phyloP scores from a whole-genome alignment of 179 eudicot genomes.

The Pouteria campechiana region DNA sequence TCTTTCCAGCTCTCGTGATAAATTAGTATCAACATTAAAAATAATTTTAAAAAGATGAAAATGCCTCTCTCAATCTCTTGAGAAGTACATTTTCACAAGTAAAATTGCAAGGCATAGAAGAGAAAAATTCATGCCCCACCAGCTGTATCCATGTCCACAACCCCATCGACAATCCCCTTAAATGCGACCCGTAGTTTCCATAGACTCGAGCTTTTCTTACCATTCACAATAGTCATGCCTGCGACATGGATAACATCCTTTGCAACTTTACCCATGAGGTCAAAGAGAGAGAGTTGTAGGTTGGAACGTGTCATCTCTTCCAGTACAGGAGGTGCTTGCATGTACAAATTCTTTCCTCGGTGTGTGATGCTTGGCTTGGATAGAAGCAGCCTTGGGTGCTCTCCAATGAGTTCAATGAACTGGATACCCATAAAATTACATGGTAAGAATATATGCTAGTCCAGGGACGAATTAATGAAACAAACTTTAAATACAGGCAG shows the following conservation, averaged over 20 bases:
- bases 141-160: slow-evolving; percentile 75
- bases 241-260: slow-evolving; percentile 58
- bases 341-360: slow-evolving; percentile 75
- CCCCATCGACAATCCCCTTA: slow-evolving; percentile 59
- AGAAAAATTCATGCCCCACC: slow-evolving; percentile 42
- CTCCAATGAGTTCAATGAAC: slow-evolving; percentile 75
- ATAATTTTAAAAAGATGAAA: no score
- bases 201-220: slow-evolving; percentile 44
- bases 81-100: no score
- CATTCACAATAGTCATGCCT: slow-evolving; percentile 42
- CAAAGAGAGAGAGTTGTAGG: slow-evolving; percentile 53
- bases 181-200: slow-evolving; percentile 68
- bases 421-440: no score
- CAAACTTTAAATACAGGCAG: not conserved
- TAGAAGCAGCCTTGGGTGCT: slow-evolving; percentile 60
- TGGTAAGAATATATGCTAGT: no score
- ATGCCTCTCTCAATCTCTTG: no score
- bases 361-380: slow-evolving; percentile 64
- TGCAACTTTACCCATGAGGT: slow-evolving; percentile 54
- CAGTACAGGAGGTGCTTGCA: slow-evolving; percentile 92
- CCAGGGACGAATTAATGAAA: no score
- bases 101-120: not conserved
- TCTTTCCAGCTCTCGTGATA: no score
- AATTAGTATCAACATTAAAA: no score
- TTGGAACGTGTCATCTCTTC: slow-evolving; percentile 90